Conservation (phyloP, 805 yeast species). For the Myxozyma monticola region DNA sequence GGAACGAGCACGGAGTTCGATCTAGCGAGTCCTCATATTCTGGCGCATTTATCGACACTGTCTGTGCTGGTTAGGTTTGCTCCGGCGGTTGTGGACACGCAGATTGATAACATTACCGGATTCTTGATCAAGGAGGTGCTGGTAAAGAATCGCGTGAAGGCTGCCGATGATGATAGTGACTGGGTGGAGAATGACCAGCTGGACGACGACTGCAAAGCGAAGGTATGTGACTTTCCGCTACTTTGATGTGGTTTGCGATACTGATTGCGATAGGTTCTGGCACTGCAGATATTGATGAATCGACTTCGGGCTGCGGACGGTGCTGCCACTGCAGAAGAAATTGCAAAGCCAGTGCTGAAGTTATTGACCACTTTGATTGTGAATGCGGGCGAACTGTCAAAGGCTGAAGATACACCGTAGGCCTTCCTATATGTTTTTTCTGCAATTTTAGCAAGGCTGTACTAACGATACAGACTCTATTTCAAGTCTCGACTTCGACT, state of each 20-base stretch:
- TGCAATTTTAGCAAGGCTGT: too few relatives aligned
- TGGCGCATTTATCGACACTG: slow-evolving; percentile 59
- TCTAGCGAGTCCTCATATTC: slow-evolving; percentile 42
- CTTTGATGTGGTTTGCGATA: too few relatives aligned
- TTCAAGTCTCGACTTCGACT: slow-evolving; percentile 64
- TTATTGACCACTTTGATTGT: slow-evolving; percentile 64
- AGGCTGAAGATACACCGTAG: slow-evolving; percentile 52
- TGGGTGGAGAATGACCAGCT: slow-evolving; percentile 54
- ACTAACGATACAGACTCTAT: slow-evolving; percentile 32
- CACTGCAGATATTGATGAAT: slow-evolving; percentile 60
- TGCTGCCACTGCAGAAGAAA: slow-evolving; percentile 43
- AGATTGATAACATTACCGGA: slow-evolving; percentile 59
- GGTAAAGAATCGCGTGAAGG: slow-evolving; percentile 47
- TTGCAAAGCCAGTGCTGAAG: slow-evolving; percentile 65
- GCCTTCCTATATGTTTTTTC: not conserved
- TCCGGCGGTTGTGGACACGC: slow-evolving; percentile 51
- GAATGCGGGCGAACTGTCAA: slow-evolving; percentile 70
- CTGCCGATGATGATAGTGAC: slow-evolving; percentile 37
- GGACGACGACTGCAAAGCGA: slow-evolving; percentile 47
- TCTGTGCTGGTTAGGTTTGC: slow-evolving; percentile 57
- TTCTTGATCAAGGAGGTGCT: slow-evolving; percentile 62
- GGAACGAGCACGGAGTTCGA: slow-evolving; percentile 53
- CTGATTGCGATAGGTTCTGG: too few relatives aligned
- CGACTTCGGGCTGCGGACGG: slow-evolving; percentile 48
- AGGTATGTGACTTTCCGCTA: too few relatives aligned